phyloP scores from a whole-genome alignment of 2,329 filamentous ascomycete species.

The Fusarium veterinarium region DNA sequence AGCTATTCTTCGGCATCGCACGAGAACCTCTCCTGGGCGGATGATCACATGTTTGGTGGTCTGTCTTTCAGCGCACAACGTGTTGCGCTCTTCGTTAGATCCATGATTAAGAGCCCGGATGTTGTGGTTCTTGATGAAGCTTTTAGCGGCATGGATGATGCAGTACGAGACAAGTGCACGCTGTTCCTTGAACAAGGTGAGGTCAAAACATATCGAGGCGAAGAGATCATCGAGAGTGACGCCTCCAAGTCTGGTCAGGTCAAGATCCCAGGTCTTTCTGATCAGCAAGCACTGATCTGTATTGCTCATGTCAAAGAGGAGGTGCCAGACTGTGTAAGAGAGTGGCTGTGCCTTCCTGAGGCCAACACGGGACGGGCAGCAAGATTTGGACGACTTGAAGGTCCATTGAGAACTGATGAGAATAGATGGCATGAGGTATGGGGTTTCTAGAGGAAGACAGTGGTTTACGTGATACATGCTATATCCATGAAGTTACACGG shows the following conservation, averaged over 20 bases:
- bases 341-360: conserved; percentile 89
- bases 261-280: conserved; percentile 70
- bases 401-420: conserved; percentile 68
- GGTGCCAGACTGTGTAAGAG: conserved; percentile 82
- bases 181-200: conserved; percentile 79
- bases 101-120: conserved; percentile 82
- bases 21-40: conserved; percentile 70
- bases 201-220: conserved; percentile 53
- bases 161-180: conserved; percentile 86
- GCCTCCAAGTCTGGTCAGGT: conserved; percentile 57
- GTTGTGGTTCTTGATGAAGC: conserved; percentile 89
- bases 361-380: conserved; percentile 71
- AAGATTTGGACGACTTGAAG: conserved; percentile 72
- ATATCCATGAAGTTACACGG: background rate
- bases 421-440: conserved; percentile 75
- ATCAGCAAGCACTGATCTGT: conserved; percentile 85
- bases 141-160: conserved; percentile 86
- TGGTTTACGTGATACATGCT: background rate
- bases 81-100: conserved; percentile 84
- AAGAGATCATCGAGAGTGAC: conserved; percentile 60
- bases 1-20: conserved; percentile 42
- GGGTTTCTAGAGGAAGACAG: conserved; percentile 53
- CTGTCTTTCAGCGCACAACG: conserved; percentile 86
- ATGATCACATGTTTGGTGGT: conserved; percentile 75
- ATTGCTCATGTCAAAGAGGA: conserved; percentile 93